Conservation (phyloP, 2,329 filamentous ascomycete genomes). For the Neofusicoccum ribis region DNA sequence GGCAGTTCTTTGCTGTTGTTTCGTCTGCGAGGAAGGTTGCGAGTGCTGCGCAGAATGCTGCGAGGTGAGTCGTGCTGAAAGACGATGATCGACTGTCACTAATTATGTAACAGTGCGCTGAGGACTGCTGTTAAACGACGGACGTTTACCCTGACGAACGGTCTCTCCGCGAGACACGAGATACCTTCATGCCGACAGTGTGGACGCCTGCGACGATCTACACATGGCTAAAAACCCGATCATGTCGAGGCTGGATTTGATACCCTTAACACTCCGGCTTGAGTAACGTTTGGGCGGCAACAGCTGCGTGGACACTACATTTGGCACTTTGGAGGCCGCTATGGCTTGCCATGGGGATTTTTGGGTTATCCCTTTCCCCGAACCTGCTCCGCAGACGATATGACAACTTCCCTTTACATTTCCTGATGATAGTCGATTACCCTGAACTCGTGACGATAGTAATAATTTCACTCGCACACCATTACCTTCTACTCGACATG, state of each 20-base stretch:
- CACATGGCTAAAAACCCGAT: background rate
- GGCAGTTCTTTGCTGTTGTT: slow-evolving; percentile 62
- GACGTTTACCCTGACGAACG: background rate
- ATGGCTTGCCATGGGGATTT: background rate
- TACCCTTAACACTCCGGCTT: slow-evolving; percentile 16
- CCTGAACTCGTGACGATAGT: slow-evolving; percentile 6
- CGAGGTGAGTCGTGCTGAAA: slow-evolving; percentile 45
- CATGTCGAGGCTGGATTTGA: slow-evolving; percentile 15
- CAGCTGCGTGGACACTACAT: background rate
- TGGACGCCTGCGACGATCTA: background rate
- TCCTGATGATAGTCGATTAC: slow-evolving; percentile 12
- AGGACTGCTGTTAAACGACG: slow-evolving; percentile 32
- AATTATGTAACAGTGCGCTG: slow-evolving; percentile 28
- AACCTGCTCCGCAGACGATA: slow-evolving; percentile 1
- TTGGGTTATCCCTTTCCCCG: background rate
- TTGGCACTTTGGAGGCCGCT: background rate
- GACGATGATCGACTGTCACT: slow-evolving; percentile 13
- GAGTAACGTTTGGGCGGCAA: slow-evolving; percentile 7
- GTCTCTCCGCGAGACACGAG: background rate
- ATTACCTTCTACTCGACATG: background rate
- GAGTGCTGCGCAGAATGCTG: slow-evolving; percentile 65
- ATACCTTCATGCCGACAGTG: background rate
- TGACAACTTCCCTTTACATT: background rate
- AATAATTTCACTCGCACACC: background rate
- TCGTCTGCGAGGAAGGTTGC: slow-evolving; percentile 63